phyloP scores from a whole-genome alignment of 1,284 basidiomycete genomes.

The Naganishia sp. region DNA sequence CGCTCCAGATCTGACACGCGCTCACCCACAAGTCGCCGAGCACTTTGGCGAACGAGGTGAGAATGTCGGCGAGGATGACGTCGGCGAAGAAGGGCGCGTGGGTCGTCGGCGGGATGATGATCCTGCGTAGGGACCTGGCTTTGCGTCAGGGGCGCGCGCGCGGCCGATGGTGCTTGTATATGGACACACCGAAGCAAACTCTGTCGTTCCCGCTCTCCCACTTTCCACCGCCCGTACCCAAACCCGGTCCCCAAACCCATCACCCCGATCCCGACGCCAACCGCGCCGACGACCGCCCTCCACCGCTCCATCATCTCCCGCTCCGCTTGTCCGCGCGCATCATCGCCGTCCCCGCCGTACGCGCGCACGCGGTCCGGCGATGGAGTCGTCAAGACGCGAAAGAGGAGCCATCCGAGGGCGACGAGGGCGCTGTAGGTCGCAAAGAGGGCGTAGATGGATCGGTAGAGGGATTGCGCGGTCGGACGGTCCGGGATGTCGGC shows the following conservation, averaged over 20 bases:
- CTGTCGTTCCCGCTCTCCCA: conserved; percentile 26
- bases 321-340: conserved; percentile 56
- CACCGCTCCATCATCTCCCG: conserved; percentile 66
- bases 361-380: not conserved
- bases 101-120: conserved; percentile 66
- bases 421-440: conserved; percentile 63
- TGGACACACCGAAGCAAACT: conserved; percentile 20
- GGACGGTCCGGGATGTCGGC: not conserved
- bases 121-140: conserved; percentile 67
- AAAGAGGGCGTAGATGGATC: conserved; percentile 66
- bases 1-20: conserved; percentile 66
- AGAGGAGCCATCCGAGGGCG: conserved; percentile 66
- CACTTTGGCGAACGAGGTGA: conserved; percentile 96
- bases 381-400: conserved; percentile 59
- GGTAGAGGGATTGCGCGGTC: conserved; percentile 11
- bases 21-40: conserved; percentile 92
- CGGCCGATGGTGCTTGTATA: too few relatives aligned
- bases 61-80: conserved; percentile 89
- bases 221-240: conserved; percentile 62
- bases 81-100: conserved; percentile 81
- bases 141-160: not conserved
- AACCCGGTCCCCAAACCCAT: conserved; percentile 59
- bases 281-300: conserved; percentile 71
- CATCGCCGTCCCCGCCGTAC: not conserved
- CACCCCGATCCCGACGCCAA: conserved; percentile 61